These are phyloP conservation scores for Solanum tacnaense DNA, from an alignment of 257 asterid species.

Conservation along the genomic window DNA sequence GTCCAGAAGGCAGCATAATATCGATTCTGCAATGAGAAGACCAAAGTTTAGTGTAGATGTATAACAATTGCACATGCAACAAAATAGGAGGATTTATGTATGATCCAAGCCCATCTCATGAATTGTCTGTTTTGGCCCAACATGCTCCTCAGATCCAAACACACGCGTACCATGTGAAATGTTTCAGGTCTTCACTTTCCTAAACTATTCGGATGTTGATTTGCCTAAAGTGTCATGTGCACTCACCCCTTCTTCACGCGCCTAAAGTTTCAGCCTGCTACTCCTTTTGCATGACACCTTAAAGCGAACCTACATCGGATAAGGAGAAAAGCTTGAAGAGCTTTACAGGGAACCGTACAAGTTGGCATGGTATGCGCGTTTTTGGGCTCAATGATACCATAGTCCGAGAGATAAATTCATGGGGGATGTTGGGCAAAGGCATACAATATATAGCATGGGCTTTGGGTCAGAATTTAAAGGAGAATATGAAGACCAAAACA, in stretches of 20 bases:
- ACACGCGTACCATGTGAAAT: not conserved
- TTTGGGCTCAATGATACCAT: not conserved
- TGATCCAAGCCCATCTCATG: not conserved
- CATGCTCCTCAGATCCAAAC: not conserved
- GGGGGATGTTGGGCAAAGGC: not conserved
- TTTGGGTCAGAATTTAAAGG: not conserved
- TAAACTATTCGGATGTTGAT: not conserved
- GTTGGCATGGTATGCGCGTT: not conserved
- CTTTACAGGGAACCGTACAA: not conserved
- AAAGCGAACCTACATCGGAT: not conserved
- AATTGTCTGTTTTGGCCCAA: not conserved
- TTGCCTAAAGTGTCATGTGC: not conserved
- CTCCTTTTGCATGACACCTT: not conserved
- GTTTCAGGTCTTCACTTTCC: not conserved
- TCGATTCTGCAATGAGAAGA: constrained; percentile 43
- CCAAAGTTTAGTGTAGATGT: not conserved
- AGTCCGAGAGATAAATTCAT: not conserved
- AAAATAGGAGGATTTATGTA: not conserved
- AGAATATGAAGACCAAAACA: not conserved
- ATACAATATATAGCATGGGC: not conserved
- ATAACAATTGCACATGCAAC: not conserved
- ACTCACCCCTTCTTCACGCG: not conserved
- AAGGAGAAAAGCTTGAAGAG: not conserved
- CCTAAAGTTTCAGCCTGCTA: not conserved
- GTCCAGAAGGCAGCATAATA: constrained; percentile 88